Evolutionary conservation across 2,329 filamentous ascomycete species (phyloP).

Genomic region (Colletotrichum sp.): DNA sequence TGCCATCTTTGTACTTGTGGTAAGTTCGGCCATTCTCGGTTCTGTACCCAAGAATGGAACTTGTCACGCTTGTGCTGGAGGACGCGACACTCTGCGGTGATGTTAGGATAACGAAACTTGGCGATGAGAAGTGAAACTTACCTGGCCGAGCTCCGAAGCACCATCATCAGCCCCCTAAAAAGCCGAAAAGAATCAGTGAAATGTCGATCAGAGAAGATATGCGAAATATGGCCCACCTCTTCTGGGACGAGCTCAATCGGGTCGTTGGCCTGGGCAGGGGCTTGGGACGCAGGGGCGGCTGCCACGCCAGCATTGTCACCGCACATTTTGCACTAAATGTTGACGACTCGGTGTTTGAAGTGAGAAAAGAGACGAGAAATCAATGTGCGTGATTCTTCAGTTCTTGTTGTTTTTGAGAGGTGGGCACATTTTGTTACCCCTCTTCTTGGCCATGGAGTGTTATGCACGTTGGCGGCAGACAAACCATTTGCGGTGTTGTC

Average conservation of each 20-base stretch:
- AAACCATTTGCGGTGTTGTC: background rate
- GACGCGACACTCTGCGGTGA: background rate
- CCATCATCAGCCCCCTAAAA: too few relatives aligned
- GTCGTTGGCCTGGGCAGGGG: background rate
- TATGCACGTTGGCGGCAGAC: background rate
- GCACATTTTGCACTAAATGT: background rate
- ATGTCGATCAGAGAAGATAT: too few relatives aligned
- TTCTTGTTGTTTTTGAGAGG: too few relatives aligned
- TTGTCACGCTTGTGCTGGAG: constrained; percentile 28
- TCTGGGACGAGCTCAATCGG: background rate
- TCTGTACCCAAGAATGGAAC: constrained; percentile 28
- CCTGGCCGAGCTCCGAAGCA: too few relatives aligned
- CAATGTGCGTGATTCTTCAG: too few relatives aligned
- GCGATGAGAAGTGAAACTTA: too few relatives aligned
- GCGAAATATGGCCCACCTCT: too few relatives aligned
- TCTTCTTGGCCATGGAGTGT: background rate
- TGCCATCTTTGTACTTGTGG: constrained; percentile 8
- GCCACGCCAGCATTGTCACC: background rate
- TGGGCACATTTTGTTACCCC: background rate
- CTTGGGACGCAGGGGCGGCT: too few relatives aligned
- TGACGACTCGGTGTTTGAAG: too few relatives aligned
- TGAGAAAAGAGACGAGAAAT: too few relatives aligned
- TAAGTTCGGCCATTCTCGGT: background rate
- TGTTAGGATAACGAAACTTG: too few relatives aligned
- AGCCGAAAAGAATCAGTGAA: too few relatives aligned